These are phyloP conservation scores for Apodospora peruviana DNA, from an alignment of 495 filamentous ascomycete genomes.

Conservation along the genomic window DNA sequence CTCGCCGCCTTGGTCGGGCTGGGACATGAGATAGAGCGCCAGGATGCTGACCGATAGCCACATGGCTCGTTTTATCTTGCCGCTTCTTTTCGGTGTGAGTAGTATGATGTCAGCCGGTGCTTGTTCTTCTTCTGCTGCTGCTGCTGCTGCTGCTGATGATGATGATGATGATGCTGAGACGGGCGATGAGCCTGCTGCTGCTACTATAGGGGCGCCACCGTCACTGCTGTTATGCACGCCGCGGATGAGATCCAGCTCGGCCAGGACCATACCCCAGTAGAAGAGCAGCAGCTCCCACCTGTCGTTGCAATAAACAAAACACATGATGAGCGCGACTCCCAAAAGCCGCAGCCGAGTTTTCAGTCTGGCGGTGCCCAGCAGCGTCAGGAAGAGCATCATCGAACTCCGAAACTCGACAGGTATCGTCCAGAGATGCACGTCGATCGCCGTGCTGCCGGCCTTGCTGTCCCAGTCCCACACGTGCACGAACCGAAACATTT, in stretches of 20 bases:
- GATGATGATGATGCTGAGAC: too few relatives aligned
- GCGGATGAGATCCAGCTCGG: slow-evolving; percentile 32
- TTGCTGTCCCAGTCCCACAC: slow-evolving; percentile 35
- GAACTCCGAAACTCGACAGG: slow-evolving; percentile 63
- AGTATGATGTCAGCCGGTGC: too few relatives aligned
- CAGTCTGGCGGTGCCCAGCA: slow-evolving; percentile 40
- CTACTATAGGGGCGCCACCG: slow-evolving; percentile 6
- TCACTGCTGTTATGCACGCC: slow-evolving; percentile 13
- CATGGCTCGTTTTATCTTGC: neutral
- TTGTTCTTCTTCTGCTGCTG: neutral
- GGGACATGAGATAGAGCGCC: slow-evolving; percentile 36
- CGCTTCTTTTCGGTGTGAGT: slow-evolving; percentile 2
- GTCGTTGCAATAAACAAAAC: slow-evolving; percentile 26
- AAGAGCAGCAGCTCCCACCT: slow-evolving; percentile 43
- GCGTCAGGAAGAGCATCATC: slow-evolving; percentile 57
- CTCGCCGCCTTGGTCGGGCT: slow-evolving; percentile 32
- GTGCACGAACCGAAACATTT: slow-evolving; percentile 34
- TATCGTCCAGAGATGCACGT: slow-evolving; percentile 70
- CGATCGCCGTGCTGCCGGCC: slow-evolving; percentile 47
- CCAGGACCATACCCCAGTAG: slow-evolving; percentile 32
- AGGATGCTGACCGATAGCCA: slow-evolving; percentile 19
- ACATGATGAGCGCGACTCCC: slow-evolving; percentile 20
- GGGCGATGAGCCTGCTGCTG: neutral
- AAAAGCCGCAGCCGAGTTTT: slow-evolving; percentile 19
- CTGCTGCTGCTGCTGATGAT: too few relatives aligned